Evolutionary conservation across 768 basidiomycete genomes (phyloP).

Genomic region (Podaxis sp.): DNA sequence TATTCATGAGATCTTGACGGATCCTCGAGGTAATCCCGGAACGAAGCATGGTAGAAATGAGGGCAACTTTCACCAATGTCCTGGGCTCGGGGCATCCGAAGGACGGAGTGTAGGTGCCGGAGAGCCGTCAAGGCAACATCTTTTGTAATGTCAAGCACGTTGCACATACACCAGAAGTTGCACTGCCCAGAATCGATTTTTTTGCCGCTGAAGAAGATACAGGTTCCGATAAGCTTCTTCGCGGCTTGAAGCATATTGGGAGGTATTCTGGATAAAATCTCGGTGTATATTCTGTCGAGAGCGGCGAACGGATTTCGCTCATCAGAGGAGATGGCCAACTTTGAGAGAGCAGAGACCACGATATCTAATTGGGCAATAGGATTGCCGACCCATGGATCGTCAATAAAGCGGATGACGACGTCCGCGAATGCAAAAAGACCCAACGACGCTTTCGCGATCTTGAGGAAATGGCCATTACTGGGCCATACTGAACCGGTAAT

Average conservation of each 20-base stretch:
- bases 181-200: too few relatives aligned
- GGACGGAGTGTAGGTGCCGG: background rate
- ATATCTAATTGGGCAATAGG: slow-evolving; percentile 1
- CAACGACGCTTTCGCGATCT: slow-evolving; percentile 20
- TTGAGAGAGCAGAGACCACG: background rate
- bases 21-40: background rate
- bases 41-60: background rate
- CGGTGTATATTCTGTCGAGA: slow-evolving; percentile 10
- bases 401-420: slow-evolving; percentile 22
- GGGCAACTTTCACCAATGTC: background rate
- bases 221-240: background rate
- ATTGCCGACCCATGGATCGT: background rate
- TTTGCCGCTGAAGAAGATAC: too few relatives aligned
- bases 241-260: background rate
- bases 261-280: background rate
- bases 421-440: slow-evolving; percentile 27
- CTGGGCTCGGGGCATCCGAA: background rate
- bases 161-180: background rate
- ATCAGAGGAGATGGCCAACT: background rate
- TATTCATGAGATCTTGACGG: background rate
- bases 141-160: background rate
- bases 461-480: slow-evolving; percentile 2
- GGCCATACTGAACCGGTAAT: slow-evolving; percentile 20
- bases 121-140: background rate
- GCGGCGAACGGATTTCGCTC: background rate